These are phyloP conservation scores for Cyclotella choctawhatcheeana DNA, from an alignment of 108 stramenopile species.

Conservation along the genomic window DNA sequence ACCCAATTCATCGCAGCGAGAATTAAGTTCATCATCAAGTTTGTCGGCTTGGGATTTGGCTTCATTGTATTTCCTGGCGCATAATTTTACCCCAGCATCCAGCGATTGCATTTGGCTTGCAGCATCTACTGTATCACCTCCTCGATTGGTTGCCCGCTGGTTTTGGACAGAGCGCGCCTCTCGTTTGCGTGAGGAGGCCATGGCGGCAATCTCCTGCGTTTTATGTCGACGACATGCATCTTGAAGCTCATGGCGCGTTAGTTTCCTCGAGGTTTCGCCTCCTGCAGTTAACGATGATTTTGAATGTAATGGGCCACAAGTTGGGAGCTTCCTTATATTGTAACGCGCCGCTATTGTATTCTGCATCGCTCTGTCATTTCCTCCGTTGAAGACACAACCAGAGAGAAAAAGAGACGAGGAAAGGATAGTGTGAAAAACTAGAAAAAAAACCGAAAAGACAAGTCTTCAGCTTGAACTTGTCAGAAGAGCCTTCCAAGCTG, in stretches of 20 bases:
- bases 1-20: conserved; percentile 49
- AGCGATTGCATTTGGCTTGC: conserved; percentile 49
- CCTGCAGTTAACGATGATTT: conserved; percentile 9
- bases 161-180: conserved; percentile 31
- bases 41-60: conserved; percentile 58
- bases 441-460: too few species aligned
- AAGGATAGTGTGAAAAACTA: too few species aligned
- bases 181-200: conserved; percentile 41
- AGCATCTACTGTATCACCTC: conserved; percentile 27
- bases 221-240: conserved; percentile 46
- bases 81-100: conserved; percentile 55
- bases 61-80: conserved; percentile 72
- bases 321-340: conserved; percentile 19
- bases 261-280: conserved; percentile 31
- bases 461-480: too few species aligned
- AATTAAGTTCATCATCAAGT: conserved; percentile 53
- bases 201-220: conserved; percentile 37
- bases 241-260: conserved; percentile 50
- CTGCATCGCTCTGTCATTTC: neutral
- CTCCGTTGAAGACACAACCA: too few species aligned
- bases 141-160: conserved; percentile 37
- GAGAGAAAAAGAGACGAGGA: too few species aligned
- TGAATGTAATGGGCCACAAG: conserved; percentile 22
- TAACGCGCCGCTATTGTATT: conserved; percentile 11
- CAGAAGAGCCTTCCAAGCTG: too few species aligned